These are phyloP conservation scores for Blastobotrys elegans DNA, from an alignment of 1,139 yeast genomes.

Conservation along the genomic window DNA sequence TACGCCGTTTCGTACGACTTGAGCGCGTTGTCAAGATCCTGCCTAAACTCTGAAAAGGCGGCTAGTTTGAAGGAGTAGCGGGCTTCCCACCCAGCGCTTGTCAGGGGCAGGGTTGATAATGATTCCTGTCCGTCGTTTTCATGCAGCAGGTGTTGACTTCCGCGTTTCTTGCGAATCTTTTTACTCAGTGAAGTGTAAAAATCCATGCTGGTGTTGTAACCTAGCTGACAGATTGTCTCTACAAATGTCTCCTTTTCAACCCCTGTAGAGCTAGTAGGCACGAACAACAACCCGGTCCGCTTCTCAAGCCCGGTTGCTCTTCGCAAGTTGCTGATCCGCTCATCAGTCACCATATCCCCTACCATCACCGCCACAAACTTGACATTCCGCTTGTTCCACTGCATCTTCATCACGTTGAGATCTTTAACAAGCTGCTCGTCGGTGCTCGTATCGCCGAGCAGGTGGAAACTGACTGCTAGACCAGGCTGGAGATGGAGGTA, in stretches of 20 bases:
- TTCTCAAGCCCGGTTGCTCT: constrained; percentile 41
- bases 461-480: constrained; percentile 39
- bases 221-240: constrained; percentile 36
- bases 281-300: constrained; percentile 40
- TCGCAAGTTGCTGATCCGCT: constrained; percentile 39
- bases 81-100: constrained; percentile 42
- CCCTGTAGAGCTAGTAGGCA: constrained; percentile 38
- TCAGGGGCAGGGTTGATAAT: constrained; percentile 21
- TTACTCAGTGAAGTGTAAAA: constrained; percentile 40
- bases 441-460: constrained; percentile 31
- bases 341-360: constrained; percentile 33
- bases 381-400: constrained; percentile 32
- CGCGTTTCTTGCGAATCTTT: constrained; percentile 34
- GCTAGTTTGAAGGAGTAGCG: constrained; percentile 49
- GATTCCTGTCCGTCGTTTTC: not conserved
- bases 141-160: constrained; percentile 13
- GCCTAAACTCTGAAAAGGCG: constrained; percentile 43
- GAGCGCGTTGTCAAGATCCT: constrained; percentile 43
- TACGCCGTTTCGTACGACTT: constrained; percentile 48
- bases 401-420: constrained; percentile 34
- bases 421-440: constrained; percentile 37
- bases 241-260: constrained; percentile 40
- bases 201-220: constrained; percentile 40
- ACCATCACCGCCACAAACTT: constrained; percentile 35
- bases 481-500: constrained; percentile 43